phyloP scores from a whole-genome alignment of 371 early-diverging fungal genomes.

The Mucor racemosus region DNA sequence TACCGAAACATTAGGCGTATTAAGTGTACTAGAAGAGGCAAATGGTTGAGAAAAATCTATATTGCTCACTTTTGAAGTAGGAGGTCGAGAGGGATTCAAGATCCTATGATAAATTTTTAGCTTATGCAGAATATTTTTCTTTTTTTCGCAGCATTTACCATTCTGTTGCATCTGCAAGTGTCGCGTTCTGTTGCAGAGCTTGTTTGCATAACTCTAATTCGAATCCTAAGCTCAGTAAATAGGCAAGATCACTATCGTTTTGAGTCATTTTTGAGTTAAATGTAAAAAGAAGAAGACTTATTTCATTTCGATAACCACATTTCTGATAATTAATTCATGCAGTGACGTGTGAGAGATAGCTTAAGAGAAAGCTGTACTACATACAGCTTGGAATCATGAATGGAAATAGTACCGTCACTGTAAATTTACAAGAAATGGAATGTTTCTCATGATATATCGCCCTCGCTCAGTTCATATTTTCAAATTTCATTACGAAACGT shows the following conservation, averaged over 20 bases:
- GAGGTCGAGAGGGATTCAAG: slow-evolving; percentile 10
- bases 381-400: no score
- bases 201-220: slow-evolving; percentile 36
- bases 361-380: neutral
- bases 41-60: neutral
- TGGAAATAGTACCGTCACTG: no score
- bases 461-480: no score
- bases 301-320: neutral
- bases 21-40: neutral
- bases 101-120: neutral
- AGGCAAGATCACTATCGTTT: slow-evolving; percentile 34
- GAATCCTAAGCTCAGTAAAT: slow-evolving; percentile 40
- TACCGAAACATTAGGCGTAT: neutral
- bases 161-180: slow-evolving; percentile 40
- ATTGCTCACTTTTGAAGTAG: neutral
- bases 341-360: neutral
- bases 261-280: neutral
- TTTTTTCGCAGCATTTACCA: slow-evolving; percentile 22
- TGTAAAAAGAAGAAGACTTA: neutral
- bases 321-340: neutral
- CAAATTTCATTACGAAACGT: no score
- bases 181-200: slow-evolving; percentile 29
- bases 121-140: neutral
- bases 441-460: no score
- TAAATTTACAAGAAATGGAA: no score